Percentiles rank a stretch among this genome's conserved stretches.
Conservation (phyloP, 306 rosid species). For the Chamaecrista fasciculata region DNA sequence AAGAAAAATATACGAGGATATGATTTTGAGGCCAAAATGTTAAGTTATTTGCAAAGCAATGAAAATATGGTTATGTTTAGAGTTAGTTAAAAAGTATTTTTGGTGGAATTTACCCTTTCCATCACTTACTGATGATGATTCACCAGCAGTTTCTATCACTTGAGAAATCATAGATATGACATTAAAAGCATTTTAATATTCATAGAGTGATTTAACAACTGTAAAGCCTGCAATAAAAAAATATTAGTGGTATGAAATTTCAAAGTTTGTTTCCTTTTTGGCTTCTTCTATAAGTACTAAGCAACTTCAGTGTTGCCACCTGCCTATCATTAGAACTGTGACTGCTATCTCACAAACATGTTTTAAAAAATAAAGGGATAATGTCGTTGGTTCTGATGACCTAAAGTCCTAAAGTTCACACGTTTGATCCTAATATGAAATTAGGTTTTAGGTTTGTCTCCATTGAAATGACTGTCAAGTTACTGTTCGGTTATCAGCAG, state of each 20-base stretch:
- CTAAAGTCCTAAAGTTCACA: slow-evolving; percentile 12
- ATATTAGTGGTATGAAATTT: slow-evolving; percentile 3
- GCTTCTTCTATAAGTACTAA: not conserved
- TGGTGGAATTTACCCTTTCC: slow-evolving; percentile 24
- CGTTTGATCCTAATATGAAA: not conserved
- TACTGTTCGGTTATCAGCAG: not conserved
- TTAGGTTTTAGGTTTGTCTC: not conserved
- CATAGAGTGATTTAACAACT: slow-evolving; percentile 13
- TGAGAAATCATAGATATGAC: slow-evolving; percentile 25
- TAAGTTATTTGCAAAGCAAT: slow-evolving; percentile 6
- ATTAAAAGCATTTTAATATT: not conserved
- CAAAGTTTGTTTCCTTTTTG: slow-evolving; percentile 17
- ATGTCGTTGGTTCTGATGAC: slow-evolving; percentile 24
- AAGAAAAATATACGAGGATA: not conserved
- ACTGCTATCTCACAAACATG: not conserved
- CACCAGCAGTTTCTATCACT: slow-evolving; percentile 20
- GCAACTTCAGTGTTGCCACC: not conserved
- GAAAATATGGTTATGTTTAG: not conserved
- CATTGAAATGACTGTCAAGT: not conserved
- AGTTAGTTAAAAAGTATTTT: slow-evolving; percentile 31
- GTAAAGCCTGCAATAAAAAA: slow-evolving; percentile 14
- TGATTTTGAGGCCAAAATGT: slow-evolving; percentile 3
- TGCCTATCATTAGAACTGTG: not conserved
- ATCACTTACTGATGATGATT: slow-evolving; percentile 24
- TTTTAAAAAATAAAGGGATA: not conserved